Percentiles rank a stretch among this genome's conserved stretches.
Conservation (phyloP, 805 yeast genomes). For the Starmera pachycereana region DNA sequence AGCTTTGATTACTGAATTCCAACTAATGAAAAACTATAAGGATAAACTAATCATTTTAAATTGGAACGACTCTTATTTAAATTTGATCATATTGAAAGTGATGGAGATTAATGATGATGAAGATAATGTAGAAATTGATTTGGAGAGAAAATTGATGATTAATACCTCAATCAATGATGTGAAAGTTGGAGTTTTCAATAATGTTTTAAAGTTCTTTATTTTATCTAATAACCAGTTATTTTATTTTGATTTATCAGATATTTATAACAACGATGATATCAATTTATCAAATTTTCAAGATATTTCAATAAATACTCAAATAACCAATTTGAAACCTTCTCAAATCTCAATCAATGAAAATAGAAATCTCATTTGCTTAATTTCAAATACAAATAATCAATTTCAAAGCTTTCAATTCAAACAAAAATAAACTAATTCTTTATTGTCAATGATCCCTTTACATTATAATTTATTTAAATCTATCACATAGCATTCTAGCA, state of each 20-base stretch:
- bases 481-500: too few species aligned
- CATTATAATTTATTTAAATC: too few species aligned
- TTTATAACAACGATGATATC: slow-evolving; percentile 1
- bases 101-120: not conserved
- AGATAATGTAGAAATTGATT: slow-evolving; percentile 5
- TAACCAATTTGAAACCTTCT: slow-evolving; percentile 12
- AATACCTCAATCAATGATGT: too few species aligned
- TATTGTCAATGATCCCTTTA: too few species aligned
- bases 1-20: slow-evolving; percentile 11
- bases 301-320: slow-evolving; percentile 1
- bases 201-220: slow-evolving; percentile 1
- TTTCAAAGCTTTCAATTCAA: slow-evolving; percentile 7
- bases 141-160: too few species aligned
- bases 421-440: not conserved
- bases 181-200: too few species aligned
- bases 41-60: slow-evolving; percentile 6
- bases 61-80: slow-evolving; percentile 4
- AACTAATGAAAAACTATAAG: slow-evolving; percentile 4
- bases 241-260: not conserved
- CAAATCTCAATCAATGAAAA: slow-evolving; percentile 20
- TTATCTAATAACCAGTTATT: not conserved
- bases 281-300: not conserved
- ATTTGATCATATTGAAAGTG: slow-evolving; percentile 2
- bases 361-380: slow-evolving; percentile 24
- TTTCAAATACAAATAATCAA: slow-evolving; percentile 15